These are phyloP conservation scores for Fusarium subglutinans DNA, from an alignment of 2,329 filamentous ascomycete species.

Conservation along the genomic window DNA sequence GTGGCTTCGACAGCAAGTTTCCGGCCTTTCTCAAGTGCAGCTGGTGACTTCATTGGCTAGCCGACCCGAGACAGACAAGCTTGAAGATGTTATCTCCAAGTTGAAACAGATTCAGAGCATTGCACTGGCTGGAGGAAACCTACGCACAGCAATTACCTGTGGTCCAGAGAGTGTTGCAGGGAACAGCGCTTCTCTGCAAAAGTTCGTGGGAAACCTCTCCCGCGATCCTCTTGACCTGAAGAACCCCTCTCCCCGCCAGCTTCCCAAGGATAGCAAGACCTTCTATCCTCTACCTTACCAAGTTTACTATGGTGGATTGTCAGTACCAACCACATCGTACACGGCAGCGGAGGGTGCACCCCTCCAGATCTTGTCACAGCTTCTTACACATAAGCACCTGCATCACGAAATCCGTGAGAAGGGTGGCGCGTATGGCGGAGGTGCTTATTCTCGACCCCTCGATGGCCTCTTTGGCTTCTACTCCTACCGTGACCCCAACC, in stretches of 20 bases:
- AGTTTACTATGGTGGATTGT: constrained; percentile 91
- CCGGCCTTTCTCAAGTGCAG: constrained; percentile 89
- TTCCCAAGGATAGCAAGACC: constrained; percentile 70
- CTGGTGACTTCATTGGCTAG: constrained; percentile 82
- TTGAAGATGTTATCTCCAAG: constrained; percentile 81
- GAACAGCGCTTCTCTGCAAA: constrained; percentile 76
- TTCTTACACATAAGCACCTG: constrained; percentile 94
- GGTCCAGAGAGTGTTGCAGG: constrained; percentile 74
- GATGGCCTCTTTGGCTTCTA: constrained; percentile 94
- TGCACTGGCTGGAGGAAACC: constrained; percentile 72
- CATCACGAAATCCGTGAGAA: constrained; percentile 99
- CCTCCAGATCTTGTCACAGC: constrained; percentile 87
- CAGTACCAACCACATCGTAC: constrained; percentile 86
- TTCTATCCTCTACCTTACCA: constrained; percentile 97
- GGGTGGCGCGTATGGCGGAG: constrained; percentile 94
- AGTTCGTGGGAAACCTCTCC: constrained; percentile 67
- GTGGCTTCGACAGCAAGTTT: constrained; percentile 82
- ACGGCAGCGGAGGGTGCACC: constrained; percentile 77
- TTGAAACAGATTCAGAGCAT: constrained; percentile 86
- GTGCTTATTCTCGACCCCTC: constrained; percentile 81
- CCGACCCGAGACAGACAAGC: constrained; percentile 72
- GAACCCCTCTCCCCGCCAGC: constrained; percentile 43
- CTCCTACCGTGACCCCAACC: constrained; percentile 96
- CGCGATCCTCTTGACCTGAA: constrained; percentile 52
- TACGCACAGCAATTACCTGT: constrained; percentile 88